Conservation (phyloP, 352 stramenopile genomes). For the Ochromonadaceae sp. region DNA sequence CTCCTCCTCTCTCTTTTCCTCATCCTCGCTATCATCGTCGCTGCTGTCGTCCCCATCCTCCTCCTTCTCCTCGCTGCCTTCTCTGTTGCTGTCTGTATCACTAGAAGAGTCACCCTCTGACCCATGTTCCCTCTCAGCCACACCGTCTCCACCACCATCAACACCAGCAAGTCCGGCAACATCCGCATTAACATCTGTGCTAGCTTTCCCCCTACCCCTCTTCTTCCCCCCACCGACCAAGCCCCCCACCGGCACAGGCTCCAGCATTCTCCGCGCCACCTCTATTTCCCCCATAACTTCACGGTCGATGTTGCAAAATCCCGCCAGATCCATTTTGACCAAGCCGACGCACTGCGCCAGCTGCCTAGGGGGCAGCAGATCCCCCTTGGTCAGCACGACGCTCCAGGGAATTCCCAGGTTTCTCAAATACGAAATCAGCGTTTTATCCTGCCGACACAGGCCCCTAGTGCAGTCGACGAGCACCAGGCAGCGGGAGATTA, state of each 20-base stretch:
- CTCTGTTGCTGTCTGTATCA: no score
- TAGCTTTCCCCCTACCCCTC: background rate
- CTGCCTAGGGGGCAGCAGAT: background rate
- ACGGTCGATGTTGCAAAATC: background rate
- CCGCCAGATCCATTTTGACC: background rate
- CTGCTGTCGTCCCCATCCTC: no score
- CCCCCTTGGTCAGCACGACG: slow-evolving; percentile 2
- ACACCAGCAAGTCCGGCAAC: no score
- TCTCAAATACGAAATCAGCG: background rate
- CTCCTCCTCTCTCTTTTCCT: background rate
- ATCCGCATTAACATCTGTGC: no score
- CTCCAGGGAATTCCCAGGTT: background rate
- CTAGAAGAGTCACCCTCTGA: background rate
- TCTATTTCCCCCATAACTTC: background rate
- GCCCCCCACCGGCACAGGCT: no score
- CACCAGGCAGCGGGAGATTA: slow-evolving; percentile 3
- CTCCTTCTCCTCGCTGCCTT: no score
- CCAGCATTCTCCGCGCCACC: no score
- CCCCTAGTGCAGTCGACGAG: slow-evolving; percentile 5
- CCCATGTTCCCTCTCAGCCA: background rate
- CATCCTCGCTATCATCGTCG: background rate
- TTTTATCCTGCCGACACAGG: background rate
- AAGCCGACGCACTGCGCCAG: background rate
- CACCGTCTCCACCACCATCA: background rate
- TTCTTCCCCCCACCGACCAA: background rate